Evolutionary conservation across 805 yeast species (phyloP).

Genomic region (Candida morakotiae): DNA sequence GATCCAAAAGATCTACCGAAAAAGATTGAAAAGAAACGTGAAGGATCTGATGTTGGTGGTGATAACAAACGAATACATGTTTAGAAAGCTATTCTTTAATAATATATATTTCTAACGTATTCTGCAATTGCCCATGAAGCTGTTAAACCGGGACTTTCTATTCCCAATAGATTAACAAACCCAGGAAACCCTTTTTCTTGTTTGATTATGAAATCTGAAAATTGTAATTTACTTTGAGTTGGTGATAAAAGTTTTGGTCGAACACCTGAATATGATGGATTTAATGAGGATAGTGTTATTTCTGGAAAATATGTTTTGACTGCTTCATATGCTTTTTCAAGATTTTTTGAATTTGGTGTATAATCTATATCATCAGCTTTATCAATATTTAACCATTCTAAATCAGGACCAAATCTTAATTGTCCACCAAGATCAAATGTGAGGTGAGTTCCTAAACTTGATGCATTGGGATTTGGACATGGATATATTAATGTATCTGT

Average conservation of each 20-base stretch:
- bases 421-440: conserved; percentile 81
- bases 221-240: conserved; percentile 31
- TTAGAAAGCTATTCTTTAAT: too few species aligned
- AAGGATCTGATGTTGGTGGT: conserved; percentile 12
- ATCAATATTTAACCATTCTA: conserved; percentile 64
- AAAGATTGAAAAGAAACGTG: conserved; percentile 20
- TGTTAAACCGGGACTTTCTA: conserved; percentile 90
- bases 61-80: conserved; percentile 18
- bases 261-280: conserved; percentile 75
- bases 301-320: conserved; percentile 62
- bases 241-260: conserved; percentile 68
- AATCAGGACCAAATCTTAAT: conserved; percentile 82
- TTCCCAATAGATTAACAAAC: conserved; percentile 74
- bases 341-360: conserved; percentile 43
- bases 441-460: conserved; percentile 85
- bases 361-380: conserved; percentile 39
- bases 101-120: conserved; percentile 45
- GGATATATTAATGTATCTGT: conserved; percentile 58
- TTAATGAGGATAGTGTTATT: conserved; percentile 47
- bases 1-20: conserved; percentile 62
- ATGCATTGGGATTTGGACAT: conserved; percentile 58
- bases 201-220: conserved; percentile 71
- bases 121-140: conserved; percentile 79
- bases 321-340: conserved; percentile 53
- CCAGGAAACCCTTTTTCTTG: conserved; percentile 73